Evolutionary conservation across 108 stramenopile genomes (phyloP).

Genomic region (Nitzschia sp.): DNA sequence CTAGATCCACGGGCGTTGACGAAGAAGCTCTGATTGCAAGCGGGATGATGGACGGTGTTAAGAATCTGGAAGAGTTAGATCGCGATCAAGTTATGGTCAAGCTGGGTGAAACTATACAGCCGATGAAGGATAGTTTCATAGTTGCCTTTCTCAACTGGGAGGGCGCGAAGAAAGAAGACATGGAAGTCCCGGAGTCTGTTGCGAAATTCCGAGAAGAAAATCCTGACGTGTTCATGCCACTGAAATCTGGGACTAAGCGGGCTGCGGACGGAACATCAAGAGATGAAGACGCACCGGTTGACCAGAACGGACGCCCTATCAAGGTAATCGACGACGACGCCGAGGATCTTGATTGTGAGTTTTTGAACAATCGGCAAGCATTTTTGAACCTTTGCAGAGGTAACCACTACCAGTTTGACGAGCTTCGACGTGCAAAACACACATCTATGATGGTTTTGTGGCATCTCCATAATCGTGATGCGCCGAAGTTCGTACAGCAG

Average conservation of each 20-base stretch:
- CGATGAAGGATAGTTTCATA: constrained; percentile 98
- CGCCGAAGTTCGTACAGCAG: constrained; percentile 92
- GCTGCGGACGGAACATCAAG: constrained; percentile 44
- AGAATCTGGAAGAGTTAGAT: constrained; percentile 55
- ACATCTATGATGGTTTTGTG: constrained; percentile 99
- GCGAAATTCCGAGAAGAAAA: constrained; percentile 50
- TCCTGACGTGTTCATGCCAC: constrained; percentile 23
- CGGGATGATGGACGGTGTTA: constrained; percentile 54
- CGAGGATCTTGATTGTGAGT: constrained; percentile 89
- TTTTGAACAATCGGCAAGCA: constrained; percentile 84
- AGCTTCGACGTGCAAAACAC: constrained; percentile 97
- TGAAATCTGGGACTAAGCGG: constrained; percentile 44
- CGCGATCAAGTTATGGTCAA: constrained; percentile 94
- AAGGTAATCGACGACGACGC: constrained; percentile 88
- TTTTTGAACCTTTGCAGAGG: constrained; percentile 87
- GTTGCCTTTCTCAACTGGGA: constrained; percentile 93
- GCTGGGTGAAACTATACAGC: constrained; percentile 90
- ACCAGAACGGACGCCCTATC: constrained; percentile 52
- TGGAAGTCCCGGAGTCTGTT: constrained; percentile 69
- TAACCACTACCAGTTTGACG: constrained; percentile 99
- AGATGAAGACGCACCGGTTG: constrained; percentile 24
- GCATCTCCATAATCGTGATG: constrained; percentile 97
- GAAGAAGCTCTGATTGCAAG: constrained; percentile 68
- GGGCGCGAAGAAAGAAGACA: constrained; percentile 72
- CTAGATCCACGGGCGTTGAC: constrained; percentile 56